These are phyloP conservation scores for Poa annua DNA, from an alignment of 176 grass and related monocot genomes.

Conservation along the genomic window DNA sequence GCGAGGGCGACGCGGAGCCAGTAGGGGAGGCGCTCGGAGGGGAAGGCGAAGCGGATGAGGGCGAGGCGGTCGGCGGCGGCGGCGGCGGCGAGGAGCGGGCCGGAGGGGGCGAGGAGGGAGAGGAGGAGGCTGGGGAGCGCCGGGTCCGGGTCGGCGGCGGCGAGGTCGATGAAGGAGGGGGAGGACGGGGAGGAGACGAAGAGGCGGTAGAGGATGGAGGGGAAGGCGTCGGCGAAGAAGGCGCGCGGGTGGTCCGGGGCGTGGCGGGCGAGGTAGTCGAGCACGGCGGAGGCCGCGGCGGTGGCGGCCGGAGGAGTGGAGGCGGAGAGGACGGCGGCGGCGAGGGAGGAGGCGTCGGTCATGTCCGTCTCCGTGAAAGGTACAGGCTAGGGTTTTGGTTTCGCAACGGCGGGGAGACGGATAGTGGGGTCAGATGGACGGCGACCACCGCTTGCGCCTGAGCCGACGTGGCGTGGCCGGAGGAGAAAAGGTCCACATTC, in stretches of 20 bases:
- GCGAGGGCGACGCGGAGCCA: slow-evolving; percentile 26
- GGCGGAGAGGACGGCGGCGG: background rate
- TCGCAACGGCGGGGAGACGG: background rate
- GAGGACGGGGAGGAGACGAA: slow-evolving; percentile 31
- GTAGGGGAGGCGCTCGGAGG: slow-evolving; percentile 31
- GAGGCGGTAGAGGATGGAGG: slow-evolving; percentile 23
- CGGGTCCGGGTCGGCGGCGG: background rate
- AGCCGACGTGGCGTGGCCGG: background rate
- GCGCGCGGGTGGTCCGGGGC: slow-evolving; percentile 33
- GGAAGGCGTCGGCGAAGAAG: slow-evolving; percentile 37
- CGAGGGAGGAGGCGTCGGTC: slow-evolving; percentile 21
- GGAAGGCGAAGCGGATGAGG: slow-evolving; percentile 31
- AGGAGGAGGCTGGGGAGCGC: background rate
- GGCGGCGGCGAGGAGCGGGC: slow-evolving; percentile 29
- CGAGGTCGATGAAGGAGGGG: slow-evolving; percentile 29
- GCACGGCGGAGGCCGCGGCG: slow-evolving; percentile 14
- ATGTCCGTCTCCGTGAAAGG: background rate
- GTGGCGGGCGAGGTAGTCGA: slow-evolving; percentile 19
- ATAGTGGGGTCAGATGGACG: background rate
- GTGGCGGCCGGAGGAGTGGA: background rate
- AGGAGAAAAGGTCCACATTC: no score
- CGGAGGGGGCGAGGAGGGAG: slow-evolving; percentile 14
- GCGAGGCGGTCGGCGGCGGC: slow-evolving; percentile 19
- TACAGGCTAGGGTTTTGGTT: slow-evolving; percentile 20
- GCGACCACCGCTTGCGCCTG: background rate